Percentiles rank a stretch among this genome's conserved stretches.
Conservation (phyloP, 1,284 basidiomycete genomes). For the Athelia sp. region DNA sequence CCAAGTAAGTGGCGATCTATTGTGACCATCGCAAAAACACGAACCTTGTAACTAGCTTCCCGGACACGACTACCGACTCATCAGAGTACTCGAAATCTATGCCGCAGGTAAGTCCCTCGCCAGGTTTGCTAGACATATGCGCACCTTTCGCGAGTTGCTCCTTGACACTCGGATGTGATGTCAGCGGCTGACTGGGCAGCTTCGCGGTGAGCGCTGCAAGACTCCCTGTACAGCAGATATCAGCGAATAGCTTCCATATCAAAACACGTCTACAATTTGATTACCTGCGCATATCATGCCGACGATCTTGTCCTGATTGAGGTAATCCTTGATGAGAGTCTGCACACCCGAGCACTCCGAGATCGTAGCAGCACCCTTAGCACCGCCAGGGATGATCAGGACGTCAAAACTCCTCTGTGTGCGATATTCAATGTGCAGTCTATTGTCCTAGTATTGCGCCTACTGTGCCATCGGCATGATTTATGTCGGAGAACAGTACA, state of each 20-base stretch:
- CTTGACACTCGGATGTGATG: slow-evolving; percentile 79
- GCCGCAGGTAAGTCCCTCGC: background rate
- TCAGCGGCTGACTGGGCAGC: slow-evolving; percentile 62
- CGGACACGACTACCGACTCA: slow-evolving; percentile 72
- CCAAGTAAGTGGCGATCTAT: background rate
- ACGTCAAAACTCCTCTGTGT: slow-evolving; percentile 58
- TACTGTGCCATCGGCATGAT: background rate
- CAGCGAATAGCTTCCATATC: no score
- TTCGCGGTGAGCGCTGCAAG: slow-evolving; percentile 63
- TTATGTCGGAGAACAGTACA: slow-evolving; percentile 11
- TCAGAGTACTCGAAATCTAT: slow-evolving; percentile 76
- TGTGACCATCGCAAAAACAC: slow-evolving; percentile 8
- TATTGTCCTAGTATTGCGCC: background rate
- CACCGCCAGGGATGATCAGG: slow-evolving; percentile 77
- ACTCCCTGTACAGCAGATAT: slow-evolving; percentile 39
- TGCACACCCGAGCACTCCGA: slow-evolving; percentile 58
- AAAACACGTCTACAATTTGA: slow-evolving; percentile 5
- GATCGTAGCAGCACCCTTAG: slow-evolving; percentile 75
- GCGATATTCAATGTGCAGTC: slow-evolving; percentile 1
- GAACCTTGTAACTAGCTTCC: slow-evolving; percentile 74
- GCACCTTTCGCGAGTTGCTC: slow-evolving; percentile 53
- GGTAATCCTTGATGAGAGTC: slow-evolving; percentile 56
- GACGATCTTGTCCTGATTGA: slow-evolving; percentile 58
- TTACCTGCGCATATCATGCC: slow-evolving; percentile 83
- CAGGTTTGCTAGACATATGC: slow-evolving; percentile 9